Evolutionary conservation across 495 filamentous ascomycete species (phyloP), one percentile per base, ranked within the genome.

Genomic region (Tuber calosporum): DNA sequence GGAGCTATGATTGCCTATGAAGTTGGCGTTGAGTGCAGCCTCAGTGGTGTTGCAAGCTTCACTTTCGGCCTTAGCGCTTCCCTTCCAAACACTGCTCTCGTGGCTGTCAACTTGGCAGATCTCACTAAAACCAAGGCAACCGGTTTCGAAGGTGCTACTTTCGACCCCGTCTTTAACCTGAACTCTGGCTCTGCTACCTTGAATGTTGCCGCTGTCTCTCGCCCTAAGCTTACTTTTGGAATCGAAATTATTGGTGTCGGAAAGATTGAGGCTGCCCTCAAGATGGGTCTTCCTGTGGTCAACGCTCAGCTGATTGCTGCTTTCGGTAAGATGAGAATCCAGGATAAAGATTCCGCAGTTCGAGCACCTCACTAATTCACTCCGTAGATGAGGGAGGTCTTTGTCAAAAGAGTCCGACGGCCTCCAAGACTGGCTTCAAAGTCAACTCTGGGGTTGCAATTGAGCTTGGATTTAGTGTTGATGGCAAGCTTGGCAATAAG

Each of bases 391-490:
- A 81, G 67, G 40, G 66, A 0, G 82, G 82, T 20, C 69, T 73
- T 11, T 83, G 82, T 69, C 68, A 73, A 19, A 26, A 75, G 34
- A 72, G 66, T 19, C 7, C 73, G 11, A 76, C 67, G 15, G 73
- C 79, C 0, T 80, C 75, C n/a, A 80, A 80, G 58, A 81, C 82
- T 9, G 82, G 81, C 2, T 66, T 82, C 11, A 71, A 79, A 22
- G n/a, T 83, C 26, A 42, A 41, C 15, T 77, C 72, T 4, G n/a
- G 77, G 11, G 78, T 81, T 53, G 37, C 72, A 42, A 53, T 83
- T 70, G 74, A 77, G 26, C 72, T 85, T 69, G 72, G 80, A 73
- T 67, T 87, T 79, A 68, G 84, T 80, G 77, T 89, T 84, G 78
- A 73, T 69, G 74, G 75, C 4, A 69, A 73, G 6, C 70, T 77